phyloP scores from a whole-genome alignment of 2,329 filamentous ascomycete genomes.

The Xylaria sp. region DNA sequence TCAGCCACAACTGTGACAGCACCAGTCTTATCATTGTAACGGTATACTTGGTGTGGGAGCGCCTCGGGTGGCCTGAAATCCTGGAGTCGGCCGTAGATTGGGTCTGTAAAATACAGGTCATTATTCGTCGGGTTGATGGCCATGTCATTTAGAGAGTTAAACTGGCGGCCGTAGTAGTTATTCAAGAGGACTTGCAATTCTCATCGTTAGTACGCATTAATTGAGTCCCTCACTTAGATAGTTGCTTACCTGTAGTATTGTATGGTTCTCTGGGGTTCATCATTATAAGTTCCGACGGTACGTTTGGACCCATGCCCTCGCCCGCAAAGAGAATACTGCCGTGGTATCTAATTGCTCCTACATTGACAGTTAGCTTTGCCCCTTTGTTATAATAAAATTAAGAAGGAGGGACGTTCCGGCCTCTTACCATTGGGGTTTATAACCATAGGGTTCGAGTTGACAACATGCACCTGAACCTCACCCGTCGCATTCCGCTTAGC shows the following conservation, averaged over 20 bases:
- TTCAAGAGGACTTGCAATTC: slow-evolving; percentile 54
- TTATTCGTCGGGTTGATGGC: slow-evolving; percentile 57
- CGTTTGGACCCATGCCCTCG: slow-evolving; percentile 55
- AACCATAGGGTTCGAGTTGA: slow-evolving; percentile 50
- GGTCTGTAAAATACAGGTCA: slow-evolving; percentile 70
- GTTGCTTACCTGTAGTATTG: slow-evolving; percentile 52
- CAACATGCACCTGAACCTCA: slow-evolving; percentile 49
- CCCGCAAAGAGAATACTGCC: slow-evolving; percentile 56
- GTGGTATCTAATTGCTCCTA: slow-evolving; percentile 57
- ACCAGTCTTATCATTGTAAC: slow-evolving; percentile 56
- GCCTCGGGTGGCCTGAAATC: slow-evolving; percentile 60
- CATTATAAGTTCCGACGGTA: slow-evolving; percentile 47
- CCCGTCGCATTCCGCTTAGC: slow-evolving; percentile 46
- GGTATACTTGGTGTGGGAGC: slow-evolving; percentile 64
- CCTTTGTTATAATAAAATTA: neutral
- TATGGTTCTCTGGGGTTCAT: slow-evolving; percentile 55
- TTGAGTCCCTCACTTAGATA: too few species aligned
- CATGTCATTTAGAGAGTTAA: slow-evolving; percentile 66
- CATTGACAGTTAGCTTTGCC: neutral
- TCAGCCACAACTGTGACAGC: slow-evolving; percentile 63
- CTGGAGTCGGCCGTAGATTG: slow-evolving; percentile 62
- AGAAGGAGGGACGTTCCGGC: too few species aligned
- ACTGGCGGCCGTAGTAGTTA: slow-evolving; percentile 64
- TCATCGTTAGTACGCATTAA: slow-evolving; percentile 12
- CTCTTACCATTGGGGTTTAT: slow-evolving; percentile 57